These are phyloP conservation scores for Firmiana major DNA, from an alignment of 345 rosid species.

Conservation along the genomic window DNA sequence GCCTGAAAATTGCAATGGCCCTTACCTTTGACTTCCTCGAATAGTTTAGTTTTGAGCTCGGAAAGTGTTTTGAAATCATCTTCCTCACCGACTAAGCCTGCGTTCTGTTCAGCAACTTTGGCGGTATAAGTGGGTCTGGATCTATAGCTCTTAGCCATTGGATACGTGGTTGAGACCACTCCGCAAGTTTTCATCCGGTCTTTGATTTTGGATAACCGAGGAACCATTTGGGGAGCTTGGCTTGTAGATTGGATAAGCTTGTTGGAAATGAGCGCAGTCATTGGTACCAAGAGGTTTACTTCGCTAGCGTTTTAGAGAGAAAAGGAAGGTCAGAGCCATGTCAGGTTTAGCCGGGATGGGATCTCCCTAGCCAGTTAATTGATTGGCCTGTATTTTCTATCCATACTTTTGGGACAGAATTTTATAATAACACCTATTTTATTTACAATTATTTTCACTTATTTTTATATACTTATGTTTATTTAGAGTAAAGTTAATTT, in stretches of 20 bases:
- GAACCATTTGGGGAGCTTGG: constrained; percentile 23
- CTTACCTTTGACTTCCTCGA: constrained; percentile 43
- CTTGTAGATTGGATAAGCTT: constrained; percentile 22
- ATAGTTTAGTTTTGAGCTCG: constrained; percentile 51
- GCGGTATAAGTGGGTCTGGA: background rate
- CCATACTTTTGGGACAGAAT: too few species aligned
- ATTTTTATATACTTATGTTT: too few species aligned
- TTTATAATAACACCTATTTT: too few species aligned
- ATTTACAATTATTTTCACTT: too few species aligned
- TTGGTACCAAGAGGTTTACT: background rate
- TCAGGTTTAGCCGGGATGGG: background rate
- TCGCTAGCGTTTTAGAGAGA: too few species aligned
- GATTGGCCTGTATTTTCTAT: background rate
- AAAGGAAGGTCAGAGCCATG: background rate
- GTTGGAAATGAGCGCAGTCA: constrained; percentile 10
- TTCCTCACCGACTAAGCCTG: constrained; percentile 7
- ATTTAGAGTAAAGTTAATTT: too few species aligned
- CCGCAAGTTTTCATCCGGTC: constrained; percentile 14
- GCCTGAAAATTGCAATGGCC: background rate
- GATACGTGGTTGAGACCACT: constrained; percentile 17
- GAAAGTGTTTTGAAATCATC: background rate
- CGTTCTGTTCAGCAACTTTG: background rate
- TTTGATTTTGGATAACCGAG: constrained; percentile 5
- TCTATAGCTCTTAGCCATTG: constrained; percentile 8
- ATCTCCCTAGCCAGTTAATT: background rate